Base-by-base conservation (phyloP, 129 eudicot species). In the Arctium lappa region DNA sequence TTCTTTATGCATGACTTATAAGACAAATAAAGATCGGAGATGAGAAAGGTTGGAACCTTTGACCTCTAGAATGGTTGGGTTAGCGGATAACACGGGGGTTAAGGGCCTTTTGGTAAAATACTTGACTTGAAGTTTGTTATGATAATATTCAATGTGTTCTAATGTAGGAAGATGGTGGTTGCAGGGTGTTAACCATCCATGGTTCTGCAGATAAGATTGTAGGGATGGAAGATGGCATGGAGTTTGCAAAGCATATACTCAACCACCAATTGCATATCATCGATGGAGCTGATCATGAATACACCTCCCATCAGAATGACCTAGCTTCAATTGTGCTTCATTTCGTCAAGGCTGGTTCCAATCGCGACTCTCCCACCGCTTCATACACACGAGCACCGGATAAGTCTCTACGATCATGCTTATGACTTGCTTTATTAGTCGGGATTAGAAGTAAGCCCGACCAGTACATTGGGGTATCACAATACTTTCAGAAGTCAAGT, bases 241-340 rank as follows among this genome's bases (percentile, higher is more conserved):
- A 89, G 60, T 92, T 94, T 72, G 88, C 83, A 71, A 89, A 89
- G 79, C 40, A 71, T 68, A 88, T 94, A 73, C 48, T 62, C 1
- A 94, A 92, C 85, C 92, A 90, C 83, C 83, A 77, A 44, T 78
- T 94, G 78, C 86, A 80, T 69, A 88, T 94, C 50, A 77, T 91
- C 18, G 82, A 89, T 66, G 91, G 91, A 81, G 98, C 98, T 73
- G 97, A 90, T 83, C 98, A 94, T 82, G 98, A 90, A 76, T 94
- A 70, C 84, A 92, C 95, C 12, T 85, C 39, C 27, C 90, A 88
- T 85, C 93, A 86, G 78, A 75, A 80, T 74, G 89, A 88, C 76
- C 82, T 94, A 69, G 77, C 86, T 62, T 80, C 90, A n/a, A 18
- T 85, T 50, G 97, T 94, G 80, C 81, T 92, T 15, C 78, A 86